Conservation (phyloP, 805 yeast species). For the Cyberlindnera suaveolens region DNA sequence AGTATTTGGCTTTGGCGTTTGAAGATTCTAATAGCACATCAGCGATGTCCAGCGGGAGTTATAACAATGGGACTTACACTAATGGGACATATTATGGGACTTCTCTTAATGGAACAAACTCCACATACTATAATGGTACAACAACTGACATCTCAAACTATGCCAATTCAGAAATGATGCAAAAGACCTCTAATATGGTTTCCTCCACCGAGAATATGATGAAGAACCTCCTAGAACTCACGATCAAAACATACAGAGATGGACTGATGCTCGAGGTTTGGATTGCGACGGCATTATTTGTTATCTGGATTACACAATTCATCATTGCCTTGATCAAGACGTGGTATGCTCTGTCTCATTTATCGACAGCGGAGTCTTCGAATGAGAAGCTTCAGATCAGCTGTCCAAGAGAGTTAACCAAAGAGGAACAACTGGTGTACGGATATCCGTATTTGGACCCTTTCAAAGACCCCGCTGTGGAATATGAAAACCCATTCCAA, state of each 20-base stretch:
- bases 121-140: too few species aligned
- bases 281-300: slow-evolving; percentile 38
- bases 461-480: not conserved
- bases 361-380: not conserved
- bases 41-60: not conserved
- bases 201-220: slow-evolving; percentile 22
- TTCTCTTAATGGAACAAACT: not conserved
- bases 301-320: slow-evolving; percentile 43
- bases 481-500: too few species aligned
- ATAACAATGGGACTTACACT: not conserved
- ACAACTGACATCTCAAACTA: too few species aligned
- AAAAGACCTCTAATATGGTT: slow-evolving; percentile 9
- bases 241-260: slow-evolving; percentile 29
- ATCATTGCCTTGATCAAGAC: slow-evolving; percentile 28
- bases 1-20: slow-evolving; percentile 23
- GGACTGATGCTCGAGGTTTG: slow-evolving; percentile 39
- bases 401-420: slow-evolving; percentile 15
- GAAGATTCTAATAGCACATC: not conserved
- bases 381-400: slow-evolving; percentile 9
- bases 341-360: not conserved
- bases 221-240: slow-evolving; percentile 17
- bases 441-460: slow-evolving; percentile 18
- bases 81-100: slow-evolving; percentile 1
- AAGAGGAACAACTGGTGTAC: slow-evolving; percentile 11
- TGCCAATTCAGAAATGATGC: not conserved